phyloP scores from a whole-genome alignment of 2,329 filamentous ascomycete genomes.

The Fusarium cyanostomum region DNA sequence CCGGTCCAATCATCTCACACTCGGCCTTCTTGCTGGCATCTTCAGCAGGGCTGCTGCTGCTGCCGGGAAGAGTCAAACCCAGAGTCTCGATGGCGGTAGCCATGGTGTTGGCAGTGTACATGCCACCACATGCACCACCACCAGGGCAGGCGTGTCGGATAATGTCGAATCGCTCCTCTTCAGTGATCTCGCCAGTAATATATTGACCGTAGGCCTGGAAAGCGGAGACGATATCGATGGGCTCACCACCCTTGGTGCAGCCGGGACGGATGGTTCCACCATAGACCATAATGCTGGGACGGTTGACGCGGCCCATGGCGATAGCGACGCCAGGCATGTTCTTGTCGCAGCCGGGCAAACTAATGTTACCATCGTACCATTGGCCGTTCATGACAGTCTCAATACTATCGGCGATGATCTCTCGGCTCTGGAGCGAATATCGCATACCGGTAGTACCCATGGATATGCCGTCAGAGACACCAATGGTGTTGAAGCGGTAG shows the following conservation, averaged over 20 bases:
- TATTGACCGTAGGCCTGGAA: slow-evolving; percentile 99
- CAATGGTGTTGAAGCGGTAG: slow-evolving; percentile 99
- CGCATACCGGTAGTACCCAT: slow-evolving; percentile 99
- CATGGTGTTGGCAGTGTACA: slow-evolving; percentile 97
- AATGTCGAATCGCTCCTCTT: slow-evolving; percentile 92
- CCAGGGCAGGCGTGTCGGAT: slow-evolving; percentile 84
- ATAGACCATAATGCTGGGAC: slow-evolving; percentile 97
- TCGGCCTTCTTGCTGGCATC: slow-evolving; percentile 76
- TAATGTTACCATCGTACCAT: slow-evolving; percentile 98
- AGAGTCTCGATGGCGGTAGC: slow-evolving; percentile 90
- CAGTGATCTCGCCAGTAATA: slow-evolving; percentile 88
- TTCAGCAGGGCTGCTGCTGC: slow-evolving; percentile 81
- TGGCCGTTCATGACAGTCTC: slow-evolving; percentile 99
- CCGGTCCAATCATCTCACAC: slow-evolving; percentile 75
- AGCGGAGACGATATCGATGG: slow-evolving; percentile 94
- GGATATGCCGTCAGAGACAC: slow-evolving; percentile 95
- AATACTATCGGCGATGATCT: slow-evolving; percentile 97
- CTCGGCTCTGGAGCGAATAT: slow-evolving; percentile 91
- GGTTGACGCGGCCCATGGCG: slow-evolving; percentile 94
- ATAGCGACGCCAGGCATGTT: slow-evolving; percentile 97
- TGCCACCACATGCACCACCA: slow-evolving; percentile 78
- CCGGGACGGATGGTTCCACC: slow-evolving; percentile 94
- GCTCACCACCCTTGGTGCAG: slow-evolving; percentile 77
- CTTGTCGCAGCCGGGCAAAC: slow-evolving; percentile 98
- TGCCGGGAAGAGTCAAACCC: slow-evolving; percentile 86